Conservation (phyloP, 768 basidiomycete genomes). For the Rhodotorula toruloides region DNA sequence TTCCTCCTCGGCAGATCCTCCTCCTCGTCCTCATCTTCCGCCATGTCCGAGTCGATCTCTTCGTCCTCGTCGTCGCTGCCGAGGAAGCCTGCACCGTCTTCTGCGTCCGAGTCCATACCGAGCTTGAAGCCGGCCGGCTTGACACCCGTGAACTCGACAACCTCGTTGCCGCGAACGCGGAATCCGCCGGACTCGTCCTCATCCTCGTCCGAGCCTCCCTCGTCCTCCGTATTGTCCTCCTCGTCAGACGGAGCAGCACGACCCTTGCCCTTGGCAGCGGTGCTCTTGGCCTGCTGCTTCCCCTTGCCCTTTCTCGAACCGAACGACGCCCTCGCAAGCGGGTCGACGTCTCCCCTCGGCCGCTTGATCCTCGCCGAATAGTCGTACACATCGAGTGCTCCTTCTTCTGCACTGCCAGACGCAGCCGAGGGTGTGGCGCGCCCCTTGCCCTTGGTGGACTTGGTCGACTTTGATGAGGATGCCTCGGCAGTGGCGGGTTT, state of each 20-base stretch:
- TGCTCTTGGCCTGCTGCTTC: slow-evolving; percentile 50
- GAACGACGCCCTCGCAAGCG: slow-evolving; percentile 7
- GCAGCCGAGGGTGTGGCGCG: neutral
- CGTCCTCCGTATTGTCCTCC: slow-evolving; percentile 48
- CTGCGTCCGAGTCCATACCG: slow-evolving; percentile 44
- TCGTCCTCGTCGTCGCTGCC: slow-evolving; percentile 66
- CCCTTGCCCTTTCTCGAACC: slow-evolving; percentile 14
- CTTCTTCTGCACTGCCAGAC: neutral
- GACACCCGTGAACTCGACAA: slow-evolving; percentile 37
- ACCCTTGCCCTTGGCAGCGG: slow-evolving; percentile 35
- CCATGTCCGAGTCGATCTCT: slow-evolving; percentile 76
- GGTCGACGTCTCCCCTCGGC: slow-evolving; percentile 33
- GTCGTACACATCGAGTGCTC: slow-evolving; percentile 29
- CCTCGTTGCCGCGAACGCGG: slow-evolving; percentile 17
- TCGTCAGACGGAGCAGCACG: slow-evolving; percentile 45
- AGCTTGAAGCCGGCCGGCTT: slow-evolving; percentile 46
- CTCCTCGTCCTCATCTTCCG: slow-evolving; percentile 57
- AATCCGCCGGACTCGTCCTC: slow-evolving; percentile 45
- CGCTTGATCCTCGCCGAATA: slow-evolving; percentile 10
- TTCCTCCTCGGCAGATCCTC: slow-evolving; percentile 72
- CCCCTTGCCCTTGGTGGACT: neutral
- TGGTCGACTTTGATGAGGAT: neutral
- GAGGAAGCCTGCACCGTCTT: slow-evolving; percentile 45
- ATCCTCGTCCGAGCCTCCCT: slow-evolving; percentile 51
- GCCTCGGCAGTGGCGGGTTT: neutral